These are phyloP conservation scores for Grosmannia clavigera DNA, from an alignment of 2,329 filamentous ascomycete species.

Conservation along the genomic window DNA sequence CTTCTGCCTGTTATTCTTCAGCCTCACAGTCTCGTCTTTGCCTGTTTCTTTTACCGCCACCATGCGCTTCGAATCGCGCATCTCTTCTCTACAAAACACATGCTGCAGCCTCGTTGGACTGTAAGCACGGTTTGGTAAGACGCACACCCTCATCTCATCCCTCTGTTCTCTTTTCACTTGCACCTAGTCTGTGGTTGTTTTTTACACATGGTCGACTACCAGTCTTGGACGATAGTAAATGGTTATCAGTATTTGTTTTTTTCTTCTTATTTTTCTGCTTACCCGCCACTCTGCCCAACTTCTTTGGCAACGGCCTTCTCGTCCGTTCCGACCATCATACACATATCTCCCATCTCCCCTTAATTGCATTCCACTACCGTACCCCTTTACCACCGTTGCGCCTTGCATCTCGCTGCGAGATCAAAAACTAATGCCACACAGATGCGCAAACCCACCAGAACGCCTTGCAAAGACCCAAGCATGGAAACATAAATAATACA, in stretches of 20 bases:
- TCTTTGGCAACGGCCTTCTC: background rate
- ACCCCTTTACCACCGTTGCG: background rate
- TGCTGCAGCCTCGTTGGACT: background rate
- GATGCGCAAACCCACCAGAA: slow-evolving; percentile 4
- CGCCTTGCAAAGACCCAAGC: slow-evolving; percentile 6
- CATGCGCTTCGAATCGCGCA: background rate
- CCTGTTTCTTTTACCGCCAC: background rate
- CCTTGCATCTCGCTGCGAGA: background rate
- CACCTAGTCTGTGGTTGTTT: background rate
- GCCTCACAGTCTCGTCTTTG: background rate
- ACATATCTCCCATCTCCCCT: background rate
- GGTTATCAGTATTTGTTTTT: background rate
- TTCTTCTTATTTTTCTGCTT: background rate
- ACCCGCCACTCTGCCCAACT: background rate
- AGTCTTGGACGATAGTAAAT: background rate
- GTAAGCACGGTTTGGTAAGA: background rate
- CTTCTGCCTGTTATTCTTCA: background rate
- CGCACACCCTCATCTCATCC: background rate
- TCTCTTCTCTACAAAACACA: background rate
- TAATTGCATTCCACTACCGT: background rate
- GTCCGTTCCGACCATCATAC: background rate
- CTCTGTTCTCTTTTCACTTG: background rate
- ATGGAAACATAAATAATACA: background rate
- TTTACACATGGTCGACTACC: background rate
- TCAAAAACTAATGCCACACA: slow-evolving; percentile 9